Percentiles rank a stretch among this genome's conserved stretches.
These are phyloP conservation scores for Pouteria campechiana DNA, from an alignment of 179 eudicot genomes.

Conservation along the genomic window DNA sequence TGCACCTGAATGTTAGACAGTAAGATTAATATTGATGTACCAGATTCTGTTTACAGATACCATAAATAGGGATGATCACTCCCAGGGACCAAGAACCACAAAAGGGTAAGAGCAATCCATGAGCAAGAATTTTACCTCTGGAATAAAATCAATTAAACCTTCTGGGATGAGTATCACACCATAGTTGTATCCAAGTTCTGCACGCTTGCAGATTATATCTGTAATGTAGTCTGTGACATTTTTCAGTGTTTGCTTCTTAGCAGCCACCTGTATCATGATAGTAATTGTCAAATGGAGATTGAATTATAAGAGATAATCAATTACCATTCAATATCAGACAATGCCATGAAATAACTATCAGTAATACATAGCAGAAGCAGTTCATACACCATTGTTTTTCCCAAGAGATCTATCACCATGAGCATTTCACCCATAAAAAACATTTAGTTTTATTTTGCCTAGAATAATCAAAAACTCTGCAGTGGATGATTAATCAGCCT, in stretches of 20 bases:
- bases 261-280: conserved; percentile 59
- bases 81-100: neutral
- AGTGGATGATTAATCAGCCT: too few relatives aligned
- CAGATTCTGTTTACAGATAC: neutral
- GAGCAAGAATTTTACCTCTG: conserved; percentile 54
- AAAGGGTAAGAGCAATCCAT: neutral
- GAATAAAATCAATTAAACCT: conserved; percentile 95
- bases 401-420: too few relatives aligned
- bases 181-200: conserved; percentile 73
- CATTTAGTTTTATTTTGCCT: too few relatives aligned
- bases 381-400: too few relatives aligned
- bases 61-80: neutral
- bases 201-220: conserved; percentile 78
- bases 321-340: neutral
- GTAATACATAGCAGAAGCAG: too few relatives aligned
- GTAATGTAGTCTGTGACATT: conserved; percentile 85
- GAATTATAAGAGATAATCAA: neutral
- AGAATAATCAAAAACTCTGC: too few relatives aligned
- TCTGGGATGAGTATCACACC: conserved; percentile 94
- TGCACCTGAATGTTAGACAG: conserved; percentile 60
- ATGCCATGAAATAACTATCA: too few relatives aligned
- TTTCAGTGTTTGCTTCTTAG: conserved; percentile 75
- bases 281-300: neutral
- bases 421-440: too few relatives aligned
- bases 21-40: neutral